Base-by-base conservation (phyloP, 306 rosid genomes). In the Lathyrus aphaca region DNA sequence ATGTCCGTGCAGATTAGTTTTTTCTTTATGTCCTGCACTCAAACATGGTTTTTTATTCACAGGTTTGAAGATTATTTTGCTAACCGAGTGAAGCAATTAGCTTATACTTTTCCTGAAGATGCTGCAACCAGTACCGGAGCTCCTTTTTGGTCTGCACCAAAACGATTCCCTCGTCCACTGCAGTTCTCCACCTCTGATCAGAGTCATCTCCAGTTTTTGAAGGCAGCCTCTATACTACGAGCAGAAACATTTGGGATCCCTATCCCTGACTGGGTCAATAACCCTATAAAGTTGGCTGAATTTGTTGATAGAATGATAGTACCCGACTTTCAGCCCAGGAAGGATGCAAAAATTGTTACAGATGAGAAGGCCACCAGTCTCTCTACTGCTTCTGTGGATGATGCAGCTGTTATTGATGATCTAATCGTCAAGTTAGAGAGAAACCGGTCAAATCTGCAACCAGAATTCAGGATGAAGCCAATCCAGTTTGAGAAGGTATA, bases 81-180 rank as follows among this genome's bases (percentile, higher is more conserved):
- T 13, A 46, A 91, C 77, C 92, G 97, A 39, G 91, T 94, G 42
- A 94, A 94, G 87, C 99, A 94, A 83, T 84, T 94, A 81, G 77
- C 72, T 39, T 94, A 86, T 82, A 94, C 96, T 62, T 94, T 94
- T 27, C 99, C 99, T 25, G 99, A 94, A 82, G 92, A 94, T 82
- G 97, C 99, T 62, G 74, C 84, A 63, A 94, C 99, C 9, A 91
- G 99, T 77, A 94, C 88, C 19, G 99, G 99, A 62, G 87, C 88
- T 62, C 95, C 95, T 17, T 94, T 94, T 83, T 94, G 99, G 99
- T 94, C 99, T 51, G 99, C 99, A 37, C 99, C 99, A 4, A 94
- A 94, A 79, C 80, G 99, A 64, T 94, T 90, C 73, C 99, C 99
- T 64, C 97, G 14, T 50, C 91, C 99, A 4, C 79, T 90, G 58